These are phyloP conservation scores for Thozetella sp. DNA, from an alignment of 495 filamentous ascomycete species.

Conservation along the genomic window DNA sequence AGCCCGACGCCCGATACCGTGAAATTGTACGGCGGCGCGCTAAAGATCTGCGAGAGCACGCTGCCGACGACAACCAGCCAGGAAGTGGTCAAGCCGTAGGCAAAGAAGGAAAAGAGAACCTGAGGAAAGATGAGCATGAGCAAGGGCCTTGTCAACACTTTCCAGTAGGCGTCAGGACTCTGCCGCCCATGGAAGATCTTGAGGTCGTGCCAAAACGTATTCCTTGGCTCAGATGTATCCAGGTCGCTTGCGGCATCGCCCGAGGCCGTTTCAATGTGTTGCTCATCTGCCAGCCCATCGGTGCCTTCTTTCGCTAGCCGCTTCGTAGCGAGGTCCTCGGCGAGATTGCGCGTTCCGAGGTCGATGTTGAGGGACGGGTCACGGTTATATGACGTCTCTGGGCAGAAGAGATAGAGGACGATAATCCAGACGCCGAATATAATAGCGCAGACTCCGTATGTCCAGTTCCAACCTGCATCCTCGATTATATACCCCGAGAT, in stretches of 20 bases:
- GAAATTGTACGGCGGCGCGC: constrained; percentile 39
- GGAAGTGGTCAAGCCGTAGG: constrained; percentile 42
- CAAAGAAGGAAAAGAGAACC: constrained; percentile 41
- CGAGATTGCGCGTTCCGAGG: constrained; percentile 18
- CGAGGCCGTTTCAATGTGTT: constrained; percentile 1
- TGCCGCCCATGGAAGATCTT: constrained; percentile 35
- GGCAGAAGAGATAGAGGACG: constrained; percentile 28
- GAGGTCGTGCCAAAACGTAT: constrained; percentile 35
- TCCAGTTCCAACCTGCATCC: constrained; percentile 30
- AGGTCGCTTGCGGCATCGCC: constrained; percentile 6
- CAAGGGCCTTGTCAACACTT: constrained; percentile 35
- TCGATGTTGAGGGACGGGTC: constrained; percentile 26
- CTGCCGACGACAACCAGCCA: constrained; percentile 43
- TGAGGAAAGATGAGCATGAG: constrained; percentile 37
- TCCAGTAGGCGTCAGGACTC: constrained; percentile 33
- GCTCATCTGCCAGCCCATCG: constrained; percentile 2
- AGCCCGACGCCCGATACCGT: constrained; percentile 36
- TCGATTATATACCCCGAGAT: constrained; percentile 31
- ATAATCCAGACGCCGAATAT: constrained; percentile 24
- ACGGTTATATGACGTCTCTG: constrained; percentile 32
- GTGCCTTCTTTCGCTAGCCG: neutral
- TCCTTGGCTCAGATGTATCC: constrained; percentile 22
- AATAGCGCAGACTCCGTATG: constrained; percentile 27
- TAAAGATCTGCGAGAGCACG: constrained; percentile 38
- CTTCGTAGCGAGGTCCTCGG: constrained; percentile 8